Base-by-base conservation (phyloP, 75 land plant genomes). In the Larix kaempferi region DNA sequence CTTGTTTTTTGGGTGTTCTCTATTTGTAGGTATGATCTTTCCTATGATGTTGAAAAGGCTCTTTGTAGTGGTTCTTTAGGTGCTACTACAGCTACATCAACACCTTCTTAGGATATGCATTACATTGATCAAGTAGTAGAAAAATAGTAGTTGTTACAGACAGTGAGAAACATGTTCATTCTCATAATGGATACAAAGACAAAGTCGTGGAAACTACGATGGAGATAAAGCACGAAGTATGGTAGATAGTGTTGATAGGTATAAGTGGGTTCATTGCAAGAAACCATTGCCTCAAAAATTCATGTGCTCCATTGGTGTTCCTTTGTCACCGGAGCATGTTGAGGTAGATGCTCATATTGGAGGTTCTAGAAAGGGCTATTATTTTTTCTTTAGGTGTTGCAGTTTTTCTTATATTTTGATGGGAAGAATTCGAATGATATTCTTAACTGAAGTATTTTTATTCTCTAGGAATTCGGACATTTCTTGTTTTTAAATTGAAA, bases 21-120 rank as follows among this genome's bases (percentile, higher is more conserved):
- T 41, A 4, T 66, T 33, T 84, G 71, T 74, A 95, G 96, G 89
- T 95, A 85, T 84, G 99, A 93, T 54, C 91, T 95, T 71, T 90
- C 91, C 23, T 95, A 88, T 73, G 82, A 75, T 74, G 90, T 89
- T 52, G 96, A 95, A 74, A 92, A 89, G 78, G 78, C 81, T 67
- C 72, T 87, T 22, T 88, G 90, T 67, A 84, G 88, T 76, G 89
- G 86, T 15, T 57, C 80, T 66, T 26, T 57, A 23, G 78, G 61
- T 21, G 79, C 85, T 19, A 83, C 86, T 49, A 80, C 89, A 58
- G 88, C 88, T 11, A 82, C 85, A 17, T 84, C 86, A 64, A 88
- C 87, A 21, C 71, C 71, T 35, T 39, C 17, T 8, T 41, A 37
- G 71, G 49, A 49, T 19, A 41, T 37, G 21, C 37, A 33, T n/a